A percentile compares a stretch with the other conserved stretches of the same genome.
Conservation (phyloP, 352 stramenopile species). For the Paralagenidium karlingii region DNA sequence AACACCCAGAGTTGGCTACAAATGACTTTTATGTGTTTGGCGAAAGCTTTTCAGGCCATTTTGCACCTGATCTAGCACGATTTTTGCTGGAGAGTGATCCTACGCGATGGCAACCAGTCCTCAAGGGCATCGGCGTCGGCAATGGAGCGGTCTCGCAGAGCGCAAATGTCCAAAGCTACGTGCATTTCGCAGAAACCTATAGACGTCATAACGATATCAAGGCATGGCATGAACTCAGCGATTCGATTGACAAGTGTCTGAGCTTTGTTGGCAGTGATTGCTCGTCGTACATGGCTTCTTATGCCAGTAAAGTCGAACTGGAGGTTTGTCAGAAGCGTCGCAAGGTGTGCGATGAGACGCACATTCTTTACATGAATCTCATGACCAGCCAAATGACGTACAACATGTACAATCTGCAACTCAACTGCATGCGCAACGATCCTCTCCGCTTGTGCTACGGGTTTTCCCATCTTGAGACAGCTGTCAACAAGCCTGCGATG, state of each 20-base stretch:
- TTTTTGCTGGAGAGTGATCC: conserved; percentile 34
- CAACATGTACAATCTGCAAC: conserved; percentile 66
- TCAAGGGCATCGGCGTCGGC: conserved; percentile 81
- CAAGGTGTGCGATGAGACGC: conserved; percentile 22
- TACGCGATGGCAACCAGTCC: conserved; percentile 9
- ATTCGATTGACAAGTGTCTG: conserved; percentile 3
- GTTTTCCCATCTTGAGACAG: conserved; percentile 38
- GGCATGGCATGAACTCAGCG: background rate
- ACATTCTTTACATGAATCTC: conserved; percentile 47
- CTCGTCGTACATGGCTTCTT: background rate
- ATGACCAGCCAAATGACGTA: conserved; percentile 31
- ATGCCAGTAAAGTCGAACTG: background rate
- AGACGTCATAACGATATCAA: conserved; percentile 24
- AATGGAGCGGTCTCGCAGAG: conserved; percentile 58
- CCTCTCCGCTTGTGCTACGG: conserved; percentile 41
- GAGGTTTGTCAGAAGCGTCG: background rate
- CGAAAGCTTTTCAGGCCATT: conserved; percentile 93
- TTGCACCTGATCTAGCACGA: conserved; percentile 84
- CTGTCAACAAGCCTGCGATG: conserved; percentile 28
- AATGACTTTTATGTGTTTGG: conserved; percentile 89
- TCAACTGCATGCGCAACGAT: conserved; percentile 31
- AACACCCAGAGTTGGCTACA: conserved; percentile 16
- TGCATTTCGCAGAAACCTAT: conserved; percentile 32
- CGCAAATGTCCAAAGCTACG: conserved; percentile 27
- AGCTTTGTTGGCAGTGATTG: background rate